phyloP scores from a whole-genome alignment of 192 early-diverging fungal genomes.

The Glomus cerebriforme region DNA sequence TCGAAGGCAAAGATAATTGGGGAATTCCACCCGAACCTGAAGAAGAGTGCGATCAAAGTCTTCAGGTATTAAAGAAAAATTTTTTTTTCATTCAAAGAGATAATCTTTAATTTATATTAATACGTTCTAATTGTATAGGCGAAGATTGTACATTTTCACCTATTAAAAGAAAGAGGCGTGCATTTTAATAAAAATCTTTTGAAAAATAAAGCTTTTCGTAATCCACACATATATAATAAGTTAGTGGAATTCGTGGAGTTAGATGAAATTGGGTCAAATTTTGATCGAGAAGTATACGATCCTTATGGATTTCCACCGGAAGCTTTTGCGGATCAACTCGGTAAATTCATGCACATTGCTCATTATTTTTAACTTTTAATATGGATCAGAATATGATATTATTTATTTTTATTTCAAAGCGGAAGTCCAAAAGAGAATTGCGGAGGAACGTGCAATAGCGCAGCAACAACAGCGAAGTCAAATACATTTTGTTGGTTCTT shows the following conservation, averaged over 20 bases:
- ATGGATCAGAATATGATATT: conserved; percentile 15
- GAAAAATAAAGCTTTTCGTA: conserved; percentile 86
- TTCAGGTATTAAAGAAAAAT: conserved; percentile 53
- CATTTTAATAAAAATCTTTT: conserved; percentile 81
- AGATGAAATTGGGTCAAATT: conserved; percentile 82
- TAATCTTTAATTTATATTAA: neutral
- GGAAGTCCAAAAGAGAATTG: conserved; percentile 24
- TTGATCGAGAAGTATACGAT: conserved; percentile 69
- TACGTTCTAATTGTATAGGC: conserved; percentile 40
- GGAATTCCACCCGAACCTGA: conserved; percentile 60
- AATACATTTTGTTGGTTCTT: conserved; percentile 27
- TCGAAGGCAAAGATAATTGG: conserved; percentile 55
- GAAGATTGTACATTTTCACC: conserved; percentile 77
- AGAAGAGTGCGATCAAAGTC: conserved; percentile 57
- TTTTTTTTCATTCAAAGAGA: neutral
- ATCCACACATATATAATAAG: conserved; percentile 88
- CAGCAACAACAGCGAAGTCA: conserved; percentile 27
- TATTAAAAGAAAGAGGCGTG: conserved; percentile 64
- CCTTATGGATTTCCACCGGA: conserved; percentile 65
- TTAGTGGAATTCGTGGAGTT: conserved; percentile 81
- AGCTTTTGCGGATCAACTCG: conserved; percentile 61
- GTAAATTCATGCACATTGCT: conserved; percentile 40
- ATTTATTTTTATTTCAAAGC: conserved; percentile 31
- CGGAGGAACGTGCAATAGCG: conserved; percentile 26
- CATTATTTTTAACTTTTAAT: neutral